Evolutionary conservation across 495 filamentous ascomycete species (phyloP), one percentile per base, ranked within the genome.

Genomic region (Aspergillus asperescens): DNA sequence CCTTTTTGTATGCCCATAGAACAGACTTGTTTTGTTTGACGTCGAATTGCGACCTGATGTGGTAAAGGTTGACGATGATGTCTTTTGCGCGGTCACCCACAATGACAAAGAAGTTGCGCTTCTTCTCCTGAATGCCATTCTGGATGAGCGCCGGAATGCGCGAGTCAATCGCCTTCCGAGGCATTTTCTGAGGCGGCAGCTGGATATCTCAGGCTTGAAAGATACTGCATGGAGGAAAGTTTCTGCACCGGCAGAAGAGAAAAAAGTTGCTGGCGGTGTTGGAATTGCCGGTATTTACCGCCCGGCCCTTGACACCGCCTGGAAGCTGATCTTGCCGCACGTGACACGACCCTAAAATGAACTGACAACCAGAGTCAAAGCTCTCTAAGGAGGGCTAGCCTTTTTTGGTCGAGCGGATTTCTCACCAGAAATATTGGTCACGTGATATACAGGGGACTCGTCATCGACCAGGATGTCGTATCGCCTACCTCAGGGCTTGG

Each of bases 1-100:
- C 91, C 67, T 95, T 94, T 72, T 97, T 96, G 74, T 99, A 99
- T n/a, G 94, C 91, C 94, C 94, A 99, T 13, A 99, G 76, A 3
- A 99, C 90, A 9, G 86, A 91, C 69, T 96, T 97, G 74, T 96
- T 97, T 66, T 93, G 84, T 71, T 93, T 95, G 55, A 96, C 79
- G 64, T 96, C 89, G 61, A 85, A 83, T 58, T 81, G 85, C 41
- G 90, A 89, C 74, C 96, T 85, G 60, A 99, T 94, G 61, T 91
- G 89, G 70, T 97, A 90, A 29, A 99, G 77, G 64, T 96, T 83
- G 41, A 96, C 87, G 63, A 97, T 97, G 54, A 92, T 90, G 80
- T 97, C 94, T 70, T 99, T 99, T 52, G 91, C 86, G 51, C 84
- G 83, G 66, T 99, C 94, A 48, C 94, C 94, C 20, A 99, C 94